A percentile compares a stretch with the other conserved stretches of the same genome.
Conservation (phyloP, 768 basidiomycete species). For the Chiua virens region DNA sequence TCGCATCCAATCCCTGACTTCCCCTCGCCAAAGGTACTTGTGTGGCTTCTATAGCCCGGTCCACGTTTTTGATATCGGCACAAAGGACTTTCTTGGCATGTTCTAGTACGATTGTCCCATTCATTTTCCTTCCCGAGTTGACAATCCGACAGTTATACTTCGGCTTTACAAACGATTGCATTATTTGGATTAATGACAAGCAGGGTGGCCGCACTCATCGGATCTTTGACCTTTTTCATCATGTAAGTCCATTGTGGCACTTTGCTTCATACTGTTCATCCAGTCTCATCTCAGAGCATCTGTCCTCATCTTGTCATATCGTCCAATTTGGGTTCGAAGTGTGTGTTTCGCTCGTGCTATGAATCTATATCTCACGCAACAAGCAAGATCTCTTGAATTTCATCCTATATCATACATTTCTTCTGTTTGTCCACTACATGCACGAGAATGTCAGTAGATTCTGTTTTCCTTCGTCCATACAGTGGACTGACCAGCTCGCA, state of each 20-base stretch:
- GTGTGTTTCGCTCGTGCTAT: slow-evolving; percentile 12
- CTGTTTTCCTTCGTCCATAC: not conserved
- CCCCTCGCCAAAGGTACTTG: slow-evolving; percentile 35
- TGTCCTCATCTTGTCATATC: slow-evolving; percentile 40
- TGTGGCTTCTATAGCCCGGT: slow-evolving; percentile 42
- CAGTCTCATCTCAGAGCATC: slow-evolving; percentile 27
- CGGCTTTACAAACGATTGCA: slow-evolving; percentile 55
- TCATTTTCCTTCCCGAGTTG: not conserved
- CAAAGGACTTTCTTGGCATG: slow-evolving; percentile 39
- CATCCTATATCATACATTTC: slow-evolving; percentile 74
- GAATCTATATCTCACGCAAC: slow-evolving; percentile 4
- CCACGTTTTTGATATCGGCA: slow-evolving; percentile 41
- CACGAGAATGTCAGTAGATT: slow-evolving; percentile 51
- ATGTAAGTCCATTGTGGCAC: slow-evolving; percentile 37
- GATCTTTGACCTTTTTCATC: slow-evolving; percentile 55
- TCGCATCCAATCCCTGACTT: slow-evolving; percentile 8
- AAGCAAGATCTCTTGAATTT: slow-evolving; percentile 63
- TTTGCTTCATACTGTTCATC: slow-evolving; percentile 13
- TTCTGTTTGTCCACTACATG: slow-evolving; percentile 75
- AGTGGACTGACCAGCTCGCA: slow-evolving; percentile 3
- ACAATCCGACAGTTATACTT: slow-evolving; percentile 25
- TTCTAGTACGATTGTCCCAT: slow-evolving; percentile 31
- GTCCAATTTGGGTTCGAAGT: slow-evolving; percentile 39
- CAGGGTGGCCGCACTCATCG: slow-evolving; percentile 63
- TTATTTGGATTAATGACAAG: slow-evolving; percentile 70